Base-by-base conservation (phyloP, 495 filamentous ascomycete species). In the Talaromyces adpressus region DNA sequence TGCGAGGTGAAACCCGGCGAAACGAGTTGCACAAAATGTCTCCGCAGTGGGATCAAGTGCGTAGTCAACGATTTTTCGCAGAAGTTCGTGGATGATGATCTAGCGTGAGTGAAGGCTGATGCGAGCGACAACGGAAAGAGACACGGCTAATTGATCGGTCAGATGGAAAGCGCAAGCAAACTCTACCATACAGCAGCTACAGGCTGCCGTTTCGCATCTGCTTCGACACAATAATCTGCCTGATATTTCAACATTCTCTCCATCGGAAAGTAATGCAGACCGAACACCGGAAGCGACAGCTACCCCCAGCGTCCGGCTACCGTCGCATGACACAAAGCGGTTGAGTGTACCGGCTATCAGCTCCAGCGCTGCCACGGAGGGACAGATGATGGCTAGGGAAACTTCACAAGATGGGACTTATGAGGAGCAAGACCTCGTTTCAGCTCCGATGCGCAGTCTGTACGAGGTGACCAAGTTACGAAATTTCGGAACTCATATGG, bases 381-480 rank as follows among this genome's bases (percentile, higher is more conserved):
- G 23, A 16, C 52, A 75, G 67, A 67, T 67, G 25, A 74, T 75
- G 67, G 84, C 82, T 14, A 72, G 82, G 67, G 83, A 85, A 36
- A 75, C 75, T 14, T 83, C 82, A 4, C 80, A 79, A 59, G 82
- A 84, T 30, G 77, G 75, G n/a, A 74, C 78, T 61, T 67, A 79
- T 14, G 79, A 81, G 51, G 74, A 76, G 59, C 73, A 77, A 20
- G 75, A 77, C 8, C 61, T 85, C 36, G 80, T 85, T 29, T 74
- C 81, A 1, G 82, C 81, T 5, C 84, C 84, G 0, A 85, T 86
- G 82, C 78, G 81, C 60, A 84, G 81, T 70, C 68, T 86, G 23
- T 86, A 84, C 67, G 84, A 85, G 64, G 84, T 86, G 30, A 86
- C 84, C 6, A 85, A 82, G 51, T 69, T 86, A 59, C 76, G 81